These are phyloP conservation scores for Colletotrichum endophyticum DNA, from an alignment of 2,329 filamentous ascomycete species.

Conservation along the genomic window DNA sequence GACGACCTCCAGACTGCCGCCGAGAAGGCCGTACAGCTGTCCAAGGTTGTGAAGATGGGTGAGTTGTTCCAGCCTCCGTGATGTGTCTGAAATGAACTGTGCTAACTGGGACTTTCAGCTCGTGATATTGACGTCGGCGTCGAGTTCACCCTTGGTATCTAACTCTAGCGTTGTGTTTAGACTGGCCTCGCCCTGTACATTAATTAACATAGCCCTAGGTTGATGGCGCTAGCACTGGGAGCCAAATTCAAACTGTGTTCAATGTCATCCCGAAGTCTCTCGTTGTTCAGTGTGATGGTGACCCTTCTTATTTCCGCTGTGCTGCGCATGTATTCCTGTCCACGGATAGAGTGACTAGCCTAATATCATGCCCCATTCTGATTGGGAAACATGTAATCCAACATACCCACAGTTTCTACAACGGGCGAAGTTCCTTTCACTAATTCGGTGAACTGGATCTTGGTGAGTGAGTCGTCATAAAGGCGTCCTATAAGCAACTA, in stretches of 20 bases:
- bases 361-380: background rate
- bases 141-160: slow-evolving; percentile 94
- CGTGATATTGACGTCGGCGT: slow-evolving; percentile 97
- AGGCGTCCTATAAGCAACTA: background rate
- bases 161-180: slow-evolving; percentile 38
- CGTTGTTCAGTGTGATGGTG: background rate
- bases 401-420: background rate
- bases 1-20: slow-evolving; percentile 97
- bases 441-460: background rate
- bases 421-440: background rate
- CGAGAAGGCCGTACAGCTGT: slow-evolving; percentile 98
- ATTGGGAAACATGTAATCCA: background rate
- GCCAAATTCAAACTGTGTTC: background rate
- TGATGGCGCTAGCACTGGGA: slow-evolving; percentile 4
- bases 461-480: background rate
- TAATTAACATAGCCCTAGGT: slow-evolving; percentile 23
- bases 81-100: background rate
- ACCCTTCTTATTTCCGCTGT: background rate
- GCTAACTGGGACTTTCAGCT: slow-evolving; percentile 52
- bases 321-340: background rate
- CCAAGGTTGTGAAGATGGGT: slow-evolving; percentile 99
- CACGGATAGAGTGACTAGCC: background rate
- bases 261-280: background rate
- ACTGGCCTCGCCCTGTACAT: slow-evolving; percentile 22
- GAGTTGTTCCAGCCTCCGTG: slow-evolving; percentile 41